Base-by-base conservation (phyloP, 2,329 filamentous ascomycete genomes). In the Hortaea sp. region DNA sequence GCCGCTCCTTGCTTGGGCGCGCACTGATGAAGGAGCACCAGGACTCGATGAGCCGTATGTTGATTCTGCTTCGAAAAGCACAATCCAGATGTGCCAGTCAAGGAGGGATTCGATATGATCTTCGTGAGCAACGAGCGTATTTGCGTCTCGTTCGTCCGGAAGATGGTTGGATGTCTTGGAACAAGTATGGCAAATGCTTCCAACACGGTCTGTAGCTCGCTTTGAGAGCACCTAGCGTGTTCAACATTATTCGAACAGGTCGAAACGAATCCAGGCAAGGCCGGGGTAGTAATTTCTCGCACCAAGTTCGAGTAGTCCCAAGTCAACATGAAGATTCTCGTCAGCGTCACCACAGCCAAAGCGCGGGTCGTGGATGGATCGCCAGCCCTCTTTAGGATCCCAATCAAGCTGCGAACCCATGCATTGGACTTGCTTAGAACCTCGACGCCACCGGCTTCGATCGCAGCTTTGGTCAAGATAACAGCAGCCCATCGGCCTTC, bases 371-470 rank as follows among this genome's bases (percentile, higher is more conserved):
- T 78, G 5, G 77, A 64, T 3, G 86, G 80, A 57, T 94, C 88
- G n/a, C n/a, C 9, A 7, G 82, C 80, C 75, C 88, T 94, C 79
- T 82, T 81, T 34, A 95, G 64, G 45, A 94, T 77, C 1, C 77
- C 76, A 43, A 95, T 66, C 30, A 95, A 69, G n/a, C 79, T 81
- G 54, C 78, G 74, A 50, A 92, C 81, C 85, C 90, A 95, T 2
- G 81, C 73, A 57, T 82, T 80, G 31, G 78, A 79, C 44, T 79
- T 80, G 52, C 82, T 80, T 49, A 95, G 72, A 48, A 84, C 79
- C 60, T 94, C 87, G 80, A 85, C 88, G 40, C 88, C 88, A 27
- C 88, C 88, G 37, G 84, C 79, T 57, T 95, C 89, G 39, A 95
- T 72, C 4, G 82, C 72, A 4, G 85, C 78, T 68, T 95, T 95